Percentiles rank a stretch among this genome's conserved stretches.
These are phyloP conservation scores for Botrytis fragariae DNA, from an alignment of 2,329 filamentous ascomycete genomes.

Conservation along the genomic window DNA sequence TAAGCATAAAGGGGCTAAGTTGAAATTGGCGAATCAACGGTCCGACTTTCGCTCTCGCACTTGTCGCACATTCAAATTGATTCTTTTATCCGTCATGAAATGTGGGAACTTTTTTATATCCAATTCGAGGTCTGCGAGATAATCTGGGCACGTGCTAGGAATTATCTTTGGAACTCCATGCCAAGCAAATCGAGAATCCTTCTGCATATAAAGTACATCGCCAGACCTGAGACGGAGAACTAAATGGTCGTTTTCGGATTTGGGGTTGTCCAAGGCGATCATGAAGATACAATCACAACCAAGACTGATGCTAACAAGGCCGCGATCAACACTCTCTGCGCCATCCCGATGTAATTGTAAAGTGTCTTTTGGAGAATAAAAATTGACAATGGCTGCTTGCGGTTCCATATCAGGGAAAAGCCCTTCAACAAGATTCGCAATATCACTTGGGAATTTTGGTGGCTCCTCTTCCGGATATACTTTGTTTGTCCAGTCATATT, in stretches of 20 bases:
- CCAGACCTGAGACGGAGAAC: conserved; percentile 73
- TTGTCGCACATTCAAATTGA: conserved; percentile 91
- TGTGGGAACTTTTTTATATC: conserved; percentile 61
- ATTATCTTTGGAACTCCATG: conserved; percentile 91
- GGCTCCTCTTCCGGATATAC: conserved; percentile 68
- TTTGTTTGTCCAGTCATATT: conserved; percentile 94
- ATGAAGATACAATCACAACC: conserved; percentile 91
- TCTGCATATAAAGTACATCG: conserved; percentile 87
- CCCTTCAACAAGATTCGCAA: conserved; percentile 62
- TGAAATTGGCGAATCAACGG: not conserved
- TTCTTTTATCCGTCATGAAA: conserved; percentile 84
- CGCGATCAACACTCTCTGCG: conserved; percentile 75
- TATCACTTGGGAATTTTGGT: conserved; percentile 71
- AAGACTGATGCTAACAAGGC: conserved; percentile 80
- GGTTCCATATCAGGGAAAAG: conserved; percentile 76
- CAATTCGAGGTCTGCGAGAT: conserved; percentile 72
- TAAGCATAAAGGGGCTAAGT: not conserved
- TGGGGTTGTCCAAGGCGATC: conserved; percentile 55
- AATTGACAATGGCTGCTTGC: conserved; percentile 89
- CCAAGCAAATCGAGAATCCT: conserved; percentile 82
- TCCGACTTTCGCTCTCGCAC: conserved; percentile 55
- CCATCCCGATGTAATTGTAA: conserved; percentile 93
- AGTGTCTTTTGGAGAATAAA: conserved; percentile 87
- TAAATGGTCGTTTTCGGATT: conserved; percentile 45
- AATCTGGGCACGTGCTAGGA: conserved; percentile 71